A percentile compares a stretch with the other conserved stretches of the same genome.
These are phyloP conservation scores for Omphalotus olearius DNA, from an alignment of 1,284 basidiomycete species.

Conservation along the genomic window DNA sequence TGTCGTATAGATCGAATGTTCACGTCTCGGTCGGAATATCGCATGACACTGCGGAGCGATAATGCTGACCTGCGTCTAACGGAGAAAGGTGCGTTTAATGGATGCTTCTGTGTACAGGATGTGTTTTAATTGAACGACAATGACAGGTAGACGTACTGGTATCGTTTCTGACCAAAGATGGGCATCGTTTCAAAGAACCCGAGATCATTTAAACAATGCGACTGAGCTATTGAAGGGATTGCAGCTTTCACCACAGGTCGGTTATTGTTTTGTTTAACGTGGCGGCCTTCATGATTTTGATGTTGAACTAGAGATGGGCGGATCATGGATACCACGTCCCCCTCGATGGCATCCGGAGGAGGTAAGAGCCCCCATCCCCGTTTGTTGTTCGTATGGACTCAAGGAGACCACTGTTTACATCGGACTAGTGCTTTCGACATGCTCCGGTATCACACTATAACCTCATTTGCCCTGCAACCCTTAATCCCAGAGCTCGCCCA, in stretches of 20 bases:
- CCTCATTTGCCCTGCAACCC: conserved; percentile 38
- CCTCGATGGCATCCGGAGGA: conserved; percentile 57
- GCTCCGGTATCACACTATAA: conserved; percentile 61
- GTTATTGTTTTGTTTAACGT: conserved; percentile 10
- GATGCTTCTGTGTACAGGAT: not conserved
- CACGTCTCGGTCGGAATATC: conserved; percentile 85
- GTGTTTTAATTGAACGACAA: not conserved
- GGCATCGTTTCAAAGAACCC: conserved; percentile 44
- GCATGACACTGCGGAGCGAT: conserved; percentile 82
- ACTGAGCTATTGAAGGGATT: conserved; percentile 46
- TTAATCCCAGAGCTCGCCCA: conserved; percentile 53
- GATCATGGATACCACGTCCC: conserved; percentile 51
- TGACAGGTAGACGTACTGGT: conserved; percentile 46
- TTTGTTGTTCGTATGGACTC: conserved; percentile 1
- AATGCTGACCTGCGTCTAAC: conserved; percentile 86
- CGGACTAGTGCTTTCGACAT: conserved; percentile 66
- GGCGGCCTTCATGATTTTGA: conserved; percentile 1
- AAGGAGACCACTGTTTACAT: not conserved
- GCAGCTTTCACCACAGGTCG: conserved; percentile 57
- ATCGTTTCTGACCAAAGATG: conserved; percentile 66
- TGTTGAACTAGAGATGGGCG: conserved; percentile 48
- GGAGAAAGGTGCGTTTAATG: conserved; percentile 48
- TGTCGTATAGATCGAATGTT: conserved; percentile 79
- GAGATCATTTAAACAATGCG: conserved; percentile 46
- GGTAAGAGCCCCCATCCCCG: conserved; percentile 24